Evolutionary conservation across 345 rosid genomes (phyloP), one percentile per base, ranked within the genome.

Genomic region (Eutrema yunnanense): DNA sequence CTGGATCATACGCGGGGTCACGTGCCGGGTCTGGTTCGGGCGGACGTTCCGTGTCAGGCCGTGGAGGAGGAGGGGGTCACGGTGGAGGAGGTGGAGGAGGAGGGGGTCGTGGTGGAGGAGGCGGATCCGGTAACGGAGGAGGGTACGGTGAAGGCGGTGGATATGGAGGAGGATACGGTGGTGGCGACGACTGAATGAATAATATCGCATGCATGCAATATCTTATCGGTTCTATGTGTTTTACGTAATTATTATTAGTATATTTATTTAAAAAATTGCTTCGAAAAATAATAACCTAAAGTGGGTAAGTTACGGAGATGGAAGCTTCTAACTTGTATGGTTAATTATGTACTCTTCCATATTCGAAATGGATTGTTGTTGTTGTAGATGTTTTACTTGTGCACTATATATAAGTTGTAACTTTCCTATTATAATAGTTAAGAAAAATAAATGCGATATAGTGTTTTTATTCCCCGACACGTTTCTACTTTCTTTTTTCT

Each of bases 1-100:
- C 91, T 0, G 96, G 97, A 27, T 87, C 90, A 19, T 79, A 78
- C 6, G 92, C 92, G 1, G 89, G 97, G 42, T 90, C 95, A 34
- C 72, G 53, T 49, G 84, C 88, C n/a, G 83, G 86, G 22, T 84
- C 88, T 56, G 76, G 80, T 41, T 81, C 85, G 29, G 83, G 86
- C 2, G 78, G 84, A 41, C 70, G 79, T 58, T 61, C 74, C 12
- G 74, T 78, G 14, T 59, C 63, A 30, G 69, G 66, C 60, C 69
- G 74, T 49, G 67, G 76, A n/a, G 77, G 71, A 12, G 64, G 68
- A 48, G 78, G 73, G 1, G 78, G 78, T 63, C 56, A 16, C 14
- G 73, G 73, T 50, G 74, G 73, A 34, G 73, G 78, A 9, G 73
- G 74, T 10, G 79, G 79, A 11, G 79, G 75, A 46, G 74, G 80